Percentiles rank a stretch among this genome's conserved stretches.
phyloP scores from a whole-genome alignment of 108 stramenopile species.

The Nitzschia putrida region DNA sequence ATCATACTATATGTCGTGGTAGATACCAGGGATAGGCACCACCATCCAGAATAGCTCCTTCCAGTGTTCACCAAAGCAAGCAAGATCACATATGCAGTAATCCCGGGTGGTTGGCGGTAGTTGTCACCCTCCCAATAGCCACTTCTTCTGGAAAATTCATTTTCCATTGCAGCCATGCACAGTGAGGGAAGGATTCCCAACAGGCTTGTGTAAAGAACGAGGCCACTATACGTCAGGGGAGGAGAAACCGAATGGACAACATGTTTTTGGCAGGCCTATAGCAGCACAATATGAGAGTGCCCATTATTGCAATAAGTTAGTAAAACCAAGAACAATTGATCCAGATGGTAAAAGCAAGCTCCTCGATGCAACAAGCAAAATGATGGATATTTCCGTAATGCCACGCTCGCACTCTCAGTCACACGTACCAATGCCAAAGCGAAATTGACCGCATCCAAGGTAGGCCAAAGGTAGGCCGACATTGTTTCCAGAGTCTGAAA shows the following conservation, averaged over 20 bases:
- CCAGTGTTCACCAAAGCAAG: slow-evolving; percentile 83
- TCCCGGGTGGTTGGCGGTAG: slow-evolving; percentile 38
- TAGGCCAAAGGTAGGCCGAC: slow-evolving; percentile 78
- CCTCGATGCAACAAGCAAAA: too few relatives aligned
- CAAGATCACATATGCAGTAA: slow-evolving; percentile 52
- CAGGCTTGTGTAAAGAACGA: slow-evolving; percentile 88
- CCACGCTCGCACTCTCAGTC: too few relatives aligned
- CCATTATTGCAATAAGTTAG: too few relatives aligned
- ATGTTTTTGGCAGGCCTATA: slow-evolving; percentile 79
- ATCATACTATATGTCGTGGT: slow-evolving; percentile 83
- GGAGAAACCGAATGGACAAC: slow-evolving; percentile 76
- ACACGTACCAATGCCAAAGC: slow-evolving; percentile 75
- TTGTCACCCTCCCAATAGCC: slow-evolving; percentile 20
- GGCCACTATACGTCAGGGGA: slow-evolving; percentile 76
- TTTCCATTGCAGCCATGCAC: slow-evolving; percentile 65
- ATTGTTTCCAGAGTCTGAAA: slow-evolving; percentile 64
- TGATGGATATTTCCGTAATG: too few relatives aligned
- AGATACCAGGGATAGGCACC: slow-evolving; percentile 76
- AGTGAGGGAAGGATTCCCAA: slow-evolving; percentile 82
- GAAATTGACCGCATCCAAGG: slow-evolving; percentile 68
- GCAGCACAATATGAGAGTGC: not conserved
- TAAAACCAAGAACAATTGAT: too few relatives aligned
- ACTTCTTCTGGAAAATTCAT: slow-evolving; percentile 55
- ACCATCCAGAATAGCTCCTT: slow-evolving; percentile 88
- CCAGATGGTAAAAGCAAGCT: too few relatives aligned